Base-by-base conservation (phyloP, 495 filamentous ascomycete genomes). In the Neurospora sp. region DNA sequence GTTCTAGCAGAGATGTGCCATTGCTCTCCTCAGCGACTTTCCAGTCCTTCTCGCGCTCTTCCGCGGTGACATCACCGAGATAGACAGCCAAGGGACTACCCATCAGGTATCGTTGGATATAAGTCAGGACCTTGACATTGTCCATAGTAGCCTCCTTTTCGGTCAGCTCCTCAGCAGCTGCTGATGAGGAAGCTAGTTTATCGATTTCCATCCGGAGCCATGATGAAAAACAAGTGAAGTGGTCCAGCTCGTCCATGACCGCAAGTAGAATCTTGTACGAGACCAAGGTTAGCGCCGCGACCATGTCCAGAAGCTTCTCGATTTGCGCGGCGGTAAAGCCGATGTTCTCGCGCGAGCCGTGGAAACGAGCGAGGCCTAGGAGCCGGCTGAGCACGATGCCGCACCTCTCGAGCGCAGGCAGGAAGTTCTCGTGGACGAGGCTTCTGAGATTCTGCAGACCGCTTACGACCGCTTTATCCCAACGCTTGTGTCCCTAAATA, bases 151-250 rank as follows among this genome's bases (percentile, higher is more conserved):
- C 84, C 73, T 89, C 87, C 77, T 86, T 89, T 69, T 89, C 88
- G 6, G 81, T 76, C 8, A 85, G 72, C 59, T 91, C 89, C 3
- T 89, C 87, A 1, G 80, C 79, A 18, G 78, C 71, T 3, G 85
- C 82, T 20, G 79, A 78, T 0, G 81, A 79, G 6, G 83, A 81
- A 1, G 86, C 83, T 54, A 87, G 82, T 44, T 84, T 83, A 74
- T 97, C 92, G 70, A 98, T 95, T 77, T 96, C 91, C 74, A 94
- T 86, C 7, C 90, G 89, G 44, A 99, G 86, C 96, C 95, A 99
- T 71, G 85, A 84, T 0, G 92, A 93, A 80, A 98, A 99, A 5
- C 88, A 86, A 9, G 83, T 76, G 77, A 97, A 99, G 69, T 94
- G 87, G 23, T 89, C 86, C 39, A 96, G 83, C 80, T 99, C 96